A percentile compares a stretch with the other conserved stretches of the same genome.
Evolutionary conservation across 1,139 yeast genomes (phyloP).

Genomic region (Saccharomycopsis phalli): DNA sequence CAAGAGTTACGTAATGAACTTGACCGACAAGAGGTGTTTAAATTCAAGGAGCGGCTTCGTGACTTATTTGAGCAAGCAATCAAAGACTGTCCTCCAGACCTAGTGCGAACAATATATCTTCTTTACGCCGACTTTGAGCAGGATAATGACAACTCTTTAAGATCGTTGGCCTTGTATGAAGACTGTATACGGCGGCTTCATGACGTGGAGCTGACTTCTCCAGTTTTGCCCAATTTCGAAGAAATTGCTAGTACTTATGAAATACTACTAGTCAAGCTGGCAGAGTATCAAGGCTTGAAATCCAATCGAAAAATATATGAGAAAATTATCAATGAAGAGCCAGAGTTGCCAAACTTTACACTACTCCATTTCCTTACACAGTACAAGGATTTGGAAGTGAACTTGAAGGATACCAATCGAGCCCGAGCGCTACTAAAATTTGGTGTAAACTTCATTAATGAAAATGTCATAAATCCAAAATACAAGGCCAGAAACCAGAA

Average conservation of each 20-base stretch:
- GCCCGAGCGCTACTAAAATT: constrained; percentile 52
- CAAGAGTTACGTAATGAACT: constrained; percentile 20
- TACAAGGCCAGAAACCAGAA: constrained; percentile 8
- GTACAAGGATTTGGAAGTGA: constrained; percentile 41
- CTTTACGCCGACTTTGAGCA: constrained; percentile 60
- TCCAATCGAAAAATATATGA: constrained; percentile 22
- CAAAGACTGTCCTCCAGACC: constrained; percentile 39
- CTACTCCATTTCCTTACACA: constrained; percentile 27
- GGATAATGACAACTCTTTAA: constrained; percentile 35
- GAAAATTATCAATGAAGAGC: constrained; percentile 23
- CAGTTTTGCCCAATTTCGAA: constrained; percentile 7
- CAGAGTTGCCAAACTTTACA: constrained; percentile 28
- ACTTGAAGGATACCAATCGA: constrained; percentile 41
- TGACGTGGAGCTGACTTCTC: constrained; percentile 20
- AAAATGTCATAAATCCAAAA: constrained; percentile 30
- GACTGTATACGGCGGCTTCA: constrained; percentile 36
- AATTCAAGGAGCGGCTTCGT: constrained; percentile 47
- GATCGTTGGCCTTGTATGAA: constrained; percentile 36
- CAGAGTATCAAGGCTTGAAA: constrained; percentile 22
- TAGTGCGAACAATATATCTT: constrained; percentile 41
- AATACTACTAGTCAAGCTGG: constrained; percentile 22
- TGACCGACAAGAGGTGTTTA: constrained; percentile 20
- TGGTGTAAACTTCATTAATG: constrained; percentile 25
- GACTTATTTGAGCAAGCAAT: constrained; percentile 66
- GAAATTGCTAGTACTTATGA: constrained; percentile 7